Base-by-base conservation (phyloP, 352 stramenopile species). In the Phytophthora cactorum region DNA sequence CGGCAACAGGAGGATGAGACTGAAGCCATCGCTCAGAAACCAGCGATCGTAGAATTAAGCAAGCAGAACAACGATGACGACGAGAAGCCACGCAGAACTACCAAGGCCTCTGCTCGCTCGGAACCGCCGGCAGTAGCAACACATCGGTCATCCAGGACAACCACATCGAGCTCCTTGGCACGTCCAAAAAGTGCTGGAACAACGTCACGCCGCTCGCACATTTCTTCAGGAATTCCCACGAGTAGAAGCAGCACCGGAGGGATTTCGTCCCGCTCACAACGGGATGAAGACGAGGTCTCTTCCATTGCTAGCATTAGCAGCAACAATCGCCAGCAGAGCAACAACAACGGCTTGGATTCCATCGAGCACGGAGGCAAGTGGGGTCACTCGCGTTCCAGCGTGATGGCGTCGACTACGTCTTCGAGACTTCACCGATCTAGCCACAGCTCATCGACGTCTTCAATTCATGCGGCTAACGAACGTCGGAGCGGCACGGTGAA, bases 111-210 rank as follows among this genome's bases (percentile, higher is more conserved):
- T 25, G 83, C 75, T 43, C 77, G 82, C 25, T 78, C 82, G 3
- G 77, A 88, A 51, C 58, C 49, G 15, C 39, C 43, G 10, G 44
- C 52, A n/a, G 41, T n/a, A 51, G 7, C 52, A 27, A 60, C 69
- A 28, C 68, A 61, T 14, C 72, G 78, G 3, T 64, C 66, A 0
- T 72, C 58, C 3, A 54, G 41, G 54, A 43, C 56, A 17, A 66
- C 39, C 4, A 70, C 39, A 41, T 61, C 59, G 2, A 72, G 63
- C 32, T 78, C 78, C 12, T 70, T 85, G 14, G 68, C 68, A 38
- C 81, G 83, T 14, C 78, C 81, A 0, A 85, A 87, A 46, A 91
- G 75, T 68, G 75, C 75, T 14, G 68, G 68, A 25, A 58, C 66
- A 0, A 72, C 61, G 1, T 52, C 63, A 39, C 65, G 66, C 12